Percentiles rank a stretch among this genome's conserved stretches.
Conservation (phyloP, 2,329 filamentous ascomycete species). For the Sarocladium brachiariae region DNA sequence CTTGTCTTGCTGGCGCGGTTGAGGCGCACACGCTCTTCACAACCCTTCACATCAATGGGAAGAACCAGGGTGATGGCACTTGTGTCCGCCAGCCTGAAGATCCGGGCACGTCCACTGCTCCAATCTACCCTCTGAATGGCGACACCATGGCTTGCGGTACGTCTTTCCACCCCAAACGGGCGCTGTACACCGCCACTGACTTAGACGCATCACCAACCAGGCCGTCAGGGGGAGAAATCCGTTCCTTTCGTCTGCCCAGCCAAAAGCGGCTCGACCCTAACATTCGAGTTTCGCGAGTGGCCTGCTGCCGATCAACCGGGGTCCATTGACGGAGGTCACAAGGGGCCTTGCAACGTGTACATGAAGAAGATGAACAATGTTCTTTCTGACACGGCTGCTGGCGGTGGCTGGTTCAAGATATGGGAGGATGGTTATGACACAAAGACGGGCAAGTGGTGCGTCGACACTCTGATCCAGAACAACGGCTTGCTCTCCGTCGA, state of each 20-base stretch:
- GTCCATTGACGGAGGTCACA: conserved; percentile 53
- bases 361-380: conserved; percentile 61
- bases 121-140: conserved; percentile 50
- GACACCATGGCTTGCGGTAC: conserved; percentile 65
- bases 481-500: conserved; percentile 56
- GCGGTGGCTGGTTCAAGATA: conserved; percentile 73
- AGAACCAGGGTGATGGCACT: conserved; percentile 62
- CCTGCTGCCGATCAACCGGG: conserved; percentile 48
- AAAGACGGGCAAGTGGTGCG: conserved; percentile 56
- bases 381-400: conserved; percentile 42
- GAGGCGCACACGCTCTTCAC: conserved; percentile 57
- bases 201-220: conserved; percentile 23
- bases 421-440: conserved; percentile 61
- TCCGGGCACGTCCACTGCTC: conserved; percentile 44
- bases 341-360: conserved; percentile 67
- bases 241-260: conserved; percentile 44
- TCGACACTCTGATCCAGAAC: conserved; percentile 58
- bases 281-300: conserved; percentile 60
- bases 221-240: conserved; percentile 34
- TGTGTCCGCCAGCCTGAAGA: conserved; percentile 62
- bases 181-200: not conserved
- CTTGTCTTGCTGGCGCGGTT: conserved; percentile 31
- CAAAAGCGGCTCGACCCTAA: conserved; percentile 47
- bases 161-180: conserved; percentile 16
- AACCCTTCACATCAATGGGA: conserved; percentile 54